Evolutionary conservation across 108 stramenopile genomes (phyloP), one percentile per base, ranked within the genome.

Genomic region (Phaeodactylum tricornutum): DNA sequence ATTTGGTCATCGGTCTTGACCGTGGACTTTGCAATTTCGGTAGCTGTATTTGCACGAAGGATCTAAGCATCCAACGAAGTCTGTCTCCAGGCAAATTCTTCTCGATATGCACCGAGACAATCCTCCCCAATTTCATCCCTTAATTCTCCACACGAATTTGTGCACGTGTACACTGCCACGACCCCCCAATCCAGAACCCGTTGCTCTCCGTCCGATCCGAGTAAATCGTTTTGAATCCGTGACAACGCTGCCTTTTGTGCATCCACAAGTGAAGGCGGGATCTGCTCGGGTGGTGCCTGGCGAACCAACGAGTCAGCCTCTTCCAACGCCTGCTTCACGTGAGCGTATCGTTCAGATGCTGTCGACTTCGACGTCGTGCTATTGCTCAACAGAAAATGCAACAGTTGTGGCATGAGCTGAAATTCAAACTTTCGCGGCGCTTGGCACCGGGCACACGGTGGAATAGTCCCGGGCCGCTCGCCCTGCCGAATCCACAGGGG

Each of bases 401-500:
- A 38, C 81, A 90, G 83, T 66, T 90, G 88, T 1, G 88, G 88
- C 79, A 90, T 64, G 52, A 90, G 66, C 59, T 90, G 88, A 43
- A 82, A 86, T 57, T 90, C 88, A 53, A 84, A 90, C 21, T 61
- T 55, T 1, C 88, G 73, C 15, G 51, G 38, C 22, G 79, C 68
- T 11, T 81, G 81, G 53, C 88, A 90, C 23, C 69, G 69, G 30
- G 61, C 53, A 53, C 88, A 90, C 25, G 39, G 53, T 8, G 64
- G 84, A 4, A 21, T 36, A 33, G 24, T 39, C 53, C 23, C 22
- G 17, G 82, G 84, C 29, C 59, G 72, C 43, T 76, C 35, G 21
- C 70, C 61, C 5, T 71, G 69, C 19, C 66, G 57, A 29, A 91
- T 54, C 89, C 89, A 91, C 26, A 86, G 50, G 17, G 75, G 75